Evolutionary conservation across 768 basidiomycete genomes (phyloP).

Genomic region (Serpula lacrymans): DNA sequence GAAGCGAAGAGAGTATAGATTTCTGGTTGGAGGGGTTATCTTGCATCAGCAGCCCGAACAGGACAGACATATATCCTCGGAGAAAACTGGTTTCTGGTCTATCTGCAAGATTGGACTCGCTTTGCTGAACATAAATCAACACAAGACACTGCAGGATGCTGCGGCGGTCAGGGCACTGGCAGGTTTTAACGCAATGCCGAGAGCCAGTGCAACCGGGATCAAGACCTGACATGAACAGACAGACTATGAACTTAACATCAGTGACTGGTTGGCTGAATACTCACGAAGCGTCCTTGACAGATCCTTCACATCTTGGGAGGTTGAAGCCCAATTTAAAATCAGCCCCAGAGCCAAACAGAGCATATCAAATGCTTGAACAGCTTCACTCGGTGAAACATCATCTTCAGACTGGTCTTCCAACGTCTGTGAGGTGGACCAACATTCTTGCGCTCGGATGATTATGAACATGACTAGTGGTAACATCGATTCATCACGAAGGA

Average conservation of each 20-base stretch:
- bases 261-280: constrained; percentile 25
- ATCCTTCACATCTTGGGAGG: constrained; percentile 44
- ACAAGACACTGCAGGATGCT: constrained; percentile 51
- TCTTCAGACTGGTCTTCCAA: constrained; percentile 13
- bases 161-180: constrained; percentile 46
- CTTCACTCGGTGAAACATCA: constrained; percentile 11
- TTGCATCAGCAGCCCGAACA: constrained; percentile 55
- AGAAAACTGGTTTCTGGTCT: constrained; percentile 49
- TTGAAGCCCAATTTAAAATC: constrained; percentile 73
- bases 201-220: constrained; percentile 47
- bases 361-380: constrained; percentile 55
- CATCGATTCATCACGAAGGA: constrained; percentile 45
- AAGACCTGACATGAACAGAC: constrained; percentile 35
- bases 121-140: constrained; percentile 44
- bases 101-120: constrained; percentile 12
- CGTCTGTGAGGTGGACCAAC: constrained; percentile 16
- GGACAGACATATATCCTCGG: constrained; percentile 70
- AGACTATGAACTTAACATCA: not conserved
- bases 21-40: constrained; percentile 28
- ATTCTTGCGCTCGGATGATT: constrained; percentile 37
- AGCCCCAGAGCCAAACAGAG: constrained; percentile 74
- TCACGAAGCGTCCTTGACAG: constrained; percentile 47
- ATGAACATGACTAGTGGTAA: constrained; percentile 47
- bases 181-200: constrained; percentile 47
- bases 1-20: constrained; percentile 30